Evolutionary conservation across 2,329 filamentous ascomycete species (phyloP), one percentile per base, ranked within the genome.

Genomic region (Pestalotiopsis sp.): DNA sequence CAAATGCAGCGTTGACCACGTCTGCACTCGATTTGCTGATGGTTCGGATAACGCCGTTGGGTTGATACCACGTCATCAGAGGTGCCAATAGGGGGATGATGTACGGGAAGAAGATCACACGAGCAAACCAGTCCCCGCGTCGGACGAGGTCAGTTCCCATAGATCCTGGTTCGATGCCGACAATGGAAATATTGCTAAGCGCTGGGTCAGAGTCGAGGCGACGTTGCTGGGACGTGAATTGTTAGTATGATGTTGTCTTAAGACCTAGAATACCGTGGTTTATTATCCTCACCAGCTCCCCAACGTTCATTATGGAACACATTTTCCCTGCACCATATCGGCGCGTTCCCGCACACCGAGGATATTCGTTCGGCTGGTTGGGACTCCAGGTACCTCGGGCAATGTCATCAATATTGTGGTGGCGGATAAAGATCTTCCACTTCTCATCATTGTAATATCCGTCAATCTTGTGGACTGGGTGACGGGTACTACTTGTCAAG

Each of bases 91-190:
- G 27, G 5, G 60, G 60, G 6, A 39, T 63, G 27, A 64, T 52
- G 5, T 39, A 14, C 25, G 27, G 59, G 41, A 68, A 57, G 36
- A 64, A 20, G n/a, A 62, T 7, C n/a, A 62, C 59, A 20, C 59
- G 59, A 45, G 11, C 45, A 36, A 52, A 5, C 66, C 58, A 67
- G 27, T 61, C 31, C n/a, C 58, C 66, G n/a, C n/a, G 59, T 41
- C 27, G 12, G n/a, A 36, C n/a, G 0, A 62, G 27, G 31, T 69
- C 67, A 1, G 74, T 79, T 2, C 70, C 57, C 72, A 80, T 80
- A 1, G 70, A 73, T 38, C 79, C 80, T 0, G 80, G 80, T 69
- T 81, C 79, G 7, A 81, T 69, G n/a, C 73, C 74, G 3, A 81
- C 68, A 39, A 79, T 68, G 13, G 72, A 74, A 25, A 81, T 73